Conservation (phyloP, 208 protist species). For the Leishmania aethiopica region DNA sequence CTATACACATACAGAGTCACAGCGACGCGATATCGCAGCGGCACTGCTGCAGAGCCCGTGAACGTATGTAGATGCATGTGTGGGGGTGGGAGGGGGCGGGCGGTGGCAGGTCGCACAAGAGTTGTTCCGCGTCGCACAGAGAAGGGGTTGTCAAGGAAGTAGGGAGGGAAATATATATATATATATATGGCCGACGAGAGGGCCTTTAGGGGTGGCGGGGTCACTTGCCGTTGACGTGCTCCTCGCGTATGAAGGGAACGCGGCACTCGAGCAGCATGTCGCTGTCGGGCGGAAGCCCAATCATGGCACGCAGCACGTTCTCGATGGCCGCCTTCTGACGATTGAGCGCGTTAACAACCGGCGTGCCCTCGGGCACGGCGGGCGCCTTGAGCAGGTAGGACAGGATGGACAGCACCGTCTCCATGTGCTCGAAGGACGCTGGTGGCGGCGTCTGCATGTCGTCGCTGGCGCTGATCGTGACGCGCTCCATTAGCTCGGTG, state of each 20-base stretch:
- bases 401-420: constrained; percentile 95
- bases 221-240: constrained; percentile 31
- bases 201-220: not conserved
- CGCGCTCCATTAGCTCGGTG: constrained; percentile 95
- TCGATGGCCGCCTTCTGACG: constrained; percentile 95
- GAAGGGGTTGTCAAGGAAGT: not conserved
- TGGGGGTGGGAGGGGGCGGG: not conserved
- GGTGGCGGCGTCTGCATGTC: constrained; percentile 16
- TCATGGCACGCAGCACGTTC: constrained; percentile 96
- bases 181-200: not conserved
- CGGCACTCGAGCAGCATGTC: constrained; percentile 97
- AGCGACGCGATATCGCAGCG: not conserved
- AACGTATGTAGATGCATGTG: not conserved
- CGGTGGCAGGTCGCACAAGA: constrained; percentile 18
- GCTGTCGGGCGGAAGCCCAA: constrained; percentile 95
- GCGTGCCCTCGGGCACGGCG: constrained; percentile 91
- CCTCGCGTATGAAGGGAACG: constrained; percentile 55
- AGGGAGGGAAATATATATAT: too few species aligned
- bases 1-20: not conserved
- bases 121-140: constrained; percentile 3
- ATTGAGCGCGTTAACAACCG: constrained; percentile 98
- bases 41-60: not conserved
- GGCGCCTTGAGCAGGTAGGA: constrained; percentile 98
- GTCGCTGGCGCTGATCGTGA: constrained; percentile 59
- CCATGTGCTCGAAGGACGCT: constrained; percentile 84